Evolutionary conservation across 2,329 filamentous ascomycete genomes (phyloP).

Genomic region (Aspergillus arachidicola): DNA sequence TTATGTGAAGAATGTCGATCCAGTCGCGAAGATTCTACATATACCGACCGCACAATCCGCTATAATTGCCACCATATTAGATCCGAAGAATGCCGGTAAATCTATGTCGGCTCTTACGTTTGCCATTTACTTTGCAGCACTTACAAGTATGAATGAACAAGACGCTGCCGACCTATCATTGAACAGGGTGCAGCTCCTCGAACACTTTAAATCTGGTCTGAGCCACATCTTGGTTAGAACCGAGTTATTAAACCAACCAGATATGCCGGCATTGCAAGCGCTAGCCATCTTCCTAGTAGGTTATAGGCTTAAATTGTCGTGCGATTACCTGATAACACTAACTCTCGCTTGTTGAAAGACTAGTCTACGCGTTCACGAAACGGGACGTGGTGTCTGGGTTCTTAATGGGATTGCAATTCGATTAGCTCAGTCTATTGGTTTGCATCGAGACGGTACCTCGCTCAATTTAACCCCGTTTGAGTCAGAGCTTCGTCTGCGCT

Average conservation of each 20-base stretch:
- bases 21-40: conserved; percentile 1
- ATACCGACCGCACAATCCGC: conserved; percentile 1
- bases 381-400: background rate
- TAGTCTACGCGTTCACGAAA: conserved; percentile 4
- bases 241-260: background rate
- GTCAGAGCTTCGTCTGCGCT: background rate
- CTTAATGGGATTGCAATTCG: conserved; percentile 1
- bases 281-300: background rate
- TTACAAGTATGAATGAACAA: background rate
- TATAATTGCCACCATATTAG: background rate
- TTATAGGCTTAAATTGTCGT: too few relatives aligned
- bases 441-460: background rate
- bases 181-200: background rate
- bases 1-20: conserved; percentile 3
- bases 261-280: background rate
- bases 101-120: background rate
- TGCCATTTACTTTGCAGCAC: conserved; percentile 3
- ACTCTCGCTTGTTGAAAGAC: background rate
- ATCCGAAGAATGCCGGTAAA: background rate
- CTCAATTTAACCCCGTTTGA: background rate
- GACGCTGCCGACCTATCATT: background rate
- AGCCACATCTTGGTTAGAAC: background rate
- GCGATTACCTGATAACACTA: too few relatives aligned
- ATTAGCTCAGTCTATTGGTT: background rate
- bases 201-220: background rate